Evolutionary conservation across 2,329 filamentous ascomycete species (phyloP).

Genomic region (Neurospora sp.): DNA sequence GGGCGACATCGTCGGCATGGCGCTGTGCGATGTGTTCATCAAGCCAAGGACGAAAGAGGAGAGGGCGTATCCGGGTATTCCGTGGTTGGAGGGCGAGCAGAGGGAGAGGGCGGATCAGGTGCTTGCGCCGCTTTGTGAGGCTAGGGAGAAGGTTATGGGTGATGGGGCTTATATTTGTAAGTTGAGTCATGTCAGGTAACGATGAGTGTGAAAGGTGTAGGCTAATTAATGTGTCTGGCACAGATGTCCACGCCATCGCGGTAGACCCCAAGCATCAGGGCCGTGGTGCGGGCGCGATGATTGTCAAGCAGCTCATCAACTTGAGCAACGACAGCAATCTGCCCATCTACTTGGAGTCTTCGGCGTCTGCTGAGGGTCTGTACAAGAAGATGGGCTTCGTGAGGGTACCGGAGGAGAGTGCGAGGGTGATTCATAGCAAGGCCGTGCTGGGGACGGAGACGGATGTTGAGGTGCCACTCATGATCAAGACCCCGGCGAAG

Average conservation of each 20-base stretch:
- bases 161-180: slow-evolving; percentile 31
- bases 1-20: slow-evolving; percentile 36
- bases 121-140: slow-evolving; percentile 30
- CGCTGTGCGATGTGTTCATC: slow-evolving; percentile 33
- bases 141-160: slow-evolving; percentile 30
- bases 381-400: slow-evolving; percentile 38
- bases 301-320: slow-evolving; percentile 32
- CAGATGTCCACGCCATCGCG: slow-evolving; percentile 33
- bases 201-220: no score
- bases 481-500: slow-evolving; percentile 29
- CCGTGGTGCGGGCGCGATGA: slow-evolving; percentile 29
- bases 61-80: slow-evolving; percentile 32
- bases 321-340: slow-evolving; percentile 26
- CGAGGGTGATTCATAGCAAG: slow-evolving; percentile 25
- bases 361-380: slow-evolving; percentile 28
- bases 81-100: slow-evolving; percentile 35
- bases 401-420: slow-evolving; percentile 27
- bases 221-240: background rate
- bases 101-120: slow-evolving; percentile 32
- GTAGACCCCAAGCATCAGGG: slow-evolving; percentile 34
- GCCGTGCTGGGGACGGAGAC: slow-evolving; percentile 24
- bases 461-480: slow-evolving; percentile 30
- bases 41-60: slow-evolving; percentile 28
- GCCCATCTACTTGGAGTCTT: slow-evolving; percentile 38
- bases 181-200: no score